Evolutionary conservation across 257 asterid species (phyloP).

Genomic region (Ilex asprella): DNA sequence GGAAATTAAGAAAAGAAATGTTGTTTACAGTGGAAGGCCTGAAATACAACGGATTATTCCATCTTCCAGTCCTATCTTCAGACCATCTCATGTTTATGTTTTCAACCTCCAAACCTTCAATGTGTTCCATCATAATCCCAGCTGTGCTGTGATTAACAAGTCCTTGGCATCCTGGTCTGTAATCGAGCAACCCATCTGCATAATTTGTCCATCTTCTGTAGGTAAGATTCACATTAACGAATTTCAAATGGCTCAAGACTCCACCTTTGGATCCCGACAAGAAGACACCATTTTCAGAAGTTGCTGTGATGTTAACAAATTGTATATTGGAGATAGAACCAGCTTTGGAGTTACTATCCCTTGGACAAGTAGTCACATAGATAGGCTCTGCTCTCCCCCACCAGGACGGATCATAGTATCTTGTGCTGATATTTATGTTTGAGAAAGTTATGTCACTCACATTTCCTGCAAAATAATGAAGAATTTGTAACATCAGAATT

Average conservation of each 20-base stretch:
- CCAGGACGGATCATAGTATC: conserved; percentile 86
- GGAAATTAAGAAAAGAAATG: conserved; percentile 50
- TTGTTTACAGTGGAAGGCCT: conserved; percentile 78
- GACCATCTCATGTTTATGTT: conserved; percentile 72
- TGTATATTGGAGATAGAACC: conserved; percentile 66
- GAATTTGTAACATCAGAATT: background rate
- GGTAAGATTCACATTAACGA: conserved; percentile 51
- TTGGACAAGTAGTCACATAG: conserved; percentile 70
- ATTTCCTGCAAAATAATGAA: conserved; percentile 44
- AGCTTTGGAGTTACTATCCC: conserved; percentile 47
- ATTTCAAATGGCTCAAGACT: conserved; percentile 49
- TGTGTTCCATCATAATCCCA: conserved; percentile 84
- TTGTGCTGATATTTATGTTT: conserved; percentile 71
- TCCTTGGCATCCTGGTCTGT: conserved; percentile 88
- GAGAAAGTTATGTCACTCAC: conserved; percentile 80
- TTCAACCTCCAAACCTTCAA: conserved; percentile 61
- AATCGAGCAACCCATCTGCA: conserved; percentile 59
- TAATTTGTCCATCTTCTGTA: conserved; percentile 81
- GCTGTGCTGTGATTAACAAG: conserved; percentile 72
- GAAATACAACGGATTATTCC: conserved; percentile 90
- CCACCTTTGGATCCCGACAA: conserved; percentile 75
- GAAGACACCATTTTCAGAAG: conserved; percentile 79
- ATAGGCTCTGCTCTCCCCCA: conserved; percentile 99
- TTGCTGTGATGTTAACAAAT: conserved; percentile 73
- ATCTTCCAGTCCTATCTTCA: conserved; percentile 32